Evolutionary conservation across 1,284 basidiomycete species (phyloP), one percentile per base, ranked within the genome.

Genomic region (Fistulina hepatica): DNA sequence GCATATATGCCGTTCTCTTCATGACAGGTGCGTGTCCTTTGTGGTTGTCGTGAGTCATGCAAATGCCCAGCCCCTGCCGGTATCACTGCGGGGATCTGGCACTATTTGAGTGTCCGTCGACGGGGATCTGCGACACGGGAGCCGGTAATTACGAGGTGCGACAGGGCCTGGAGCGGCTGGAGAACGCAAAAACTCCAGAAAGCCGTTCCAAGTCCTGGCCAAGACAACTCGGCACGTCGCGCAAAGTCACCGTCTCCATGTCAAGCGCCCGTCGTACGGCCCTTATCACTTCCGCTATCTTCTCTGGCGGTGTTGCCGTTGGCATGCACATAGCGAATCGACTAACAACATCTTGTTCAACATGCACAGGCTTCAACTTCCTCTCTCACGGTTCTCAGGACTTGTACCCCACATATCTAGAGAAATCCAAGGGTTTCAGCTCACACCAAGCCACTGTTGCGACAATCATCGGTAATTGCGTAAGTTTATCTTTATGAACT

Each of bases 401-500:
- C 57, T 51, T 86, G 21, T 86, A 82, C 63, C 86, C 89, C 16
- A 88, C 81, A 4, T 91, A 88, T 56, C 64, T 93, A 36, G 58
- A 74, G 45, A 56, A 54, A 2, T 69, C 71, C 12, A 85, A 84
- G 52, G 63, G 64, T 21, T 75, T 83, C 51, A 59, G 55, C 16
- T 31, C 63, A 0, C 67, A 81, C 48, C 56, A 76, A 32, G 71
- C 92, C 0, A 85, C 84, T 2, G 68, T 86, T 26, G 86, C 88
- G 0, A 95, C 91, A 9, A 97, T 97, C 52, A 90, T 97, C 48
- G 82, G 83, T 20, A 91, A 89, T 56, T 83, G 76, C 47, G 84
- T 77, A 61, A 52, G 67, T 70, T 42, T 19, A 38, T 32, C 32
- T 27, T 42, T n/a, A 25, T 9, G 9, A 9, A 25, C 28, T 9